phyloP scores from a whole-genome alignment of 352 stramenopile genomes.

The Phytophthora boehmeriae region DNA sequence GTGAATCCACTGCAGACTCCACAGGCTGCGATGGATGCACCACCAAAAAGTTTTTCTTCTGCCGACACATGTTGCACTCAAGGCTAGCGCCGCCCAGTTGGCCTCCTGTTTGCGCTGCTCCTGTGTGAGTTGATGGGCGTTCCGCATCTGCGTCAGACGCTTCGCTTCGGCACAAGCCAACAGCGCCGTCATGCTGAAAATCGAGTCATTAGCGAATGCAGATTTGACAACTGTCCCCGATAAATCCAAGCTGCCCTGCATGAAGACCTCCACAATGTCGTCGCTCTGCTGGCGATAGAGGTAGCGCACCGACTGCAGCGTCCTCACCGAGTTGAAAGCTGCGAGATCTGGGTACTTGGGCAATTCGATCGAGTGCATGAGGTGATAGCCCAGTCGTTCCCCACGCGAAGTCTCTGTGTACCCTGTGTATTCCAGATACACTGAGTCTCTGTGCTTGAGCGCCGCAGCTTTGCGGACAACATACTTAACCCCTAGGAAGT shows the following conservation, averaged over 20 bases:
- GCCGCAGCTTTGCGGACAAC: constrained; percentile 7
- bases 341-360: constrained; percentile 23
- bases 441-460: constrained; percentile 28
- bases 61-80: constrained; percentile 44
- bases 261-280: constrained; percentile 55
- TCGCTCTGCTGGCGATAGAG: constrained; percentile 55
- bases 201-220: constrained; percentile 32
- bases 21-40: constrained; percentile 31
- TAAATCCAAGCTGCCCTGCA: constrained; percentile 41
- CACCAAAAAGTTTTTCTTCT: constrained; percentile 41
- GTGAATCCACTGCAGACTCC: constrained; percentile 33
- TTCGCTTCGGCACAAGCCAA: constrained; percentile 55
- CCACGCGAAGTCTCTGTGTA: constrained; percentile 29
- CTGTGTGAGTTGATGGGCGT: constrained; percentile 14
- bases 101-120: constrained; percentile 22
- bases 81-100: constrained; percentile 11
- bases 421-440: constrained; percentile 39
- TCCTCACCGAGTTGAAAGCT: constrained; percentile 13
- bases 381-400: constrained; percentile 44
- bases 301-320: constrained; percentile 37
- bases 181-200: constrained; percentile 41
- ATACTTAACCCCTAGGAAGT: constrained; percentile 40
- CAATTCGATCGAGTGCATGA: constrained; percentile 51
- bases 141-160: constrained; percentile 49
- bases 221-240: constrained; percentile 19